phyloP scores from a whole-genome alignment of 2,329 filamentous ascomycete genomes.

The Penicillium thymicola region DNA sequence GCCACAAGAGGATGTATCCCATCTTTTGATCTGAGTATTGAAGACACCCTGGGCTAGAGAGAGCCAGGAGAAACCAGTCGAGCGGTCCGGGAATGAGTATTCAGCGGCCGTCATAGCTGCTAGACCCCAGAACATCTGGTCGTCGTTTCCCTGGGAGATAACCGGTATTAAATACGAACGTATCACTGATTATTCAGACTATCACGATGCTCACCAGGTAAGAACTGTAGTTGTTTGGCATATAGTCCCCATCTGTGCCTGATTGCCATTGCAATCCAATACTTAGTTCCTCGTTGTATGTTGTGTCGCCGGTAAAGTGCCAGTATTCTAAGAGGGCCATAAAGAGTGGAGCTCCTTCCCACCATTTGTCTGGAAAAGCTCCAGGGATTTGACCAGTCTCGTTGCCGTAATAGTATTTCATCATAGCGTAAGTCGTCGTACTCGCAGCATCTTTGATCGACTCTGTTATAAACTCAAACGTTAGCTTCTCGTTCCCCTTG shows the following conservation, averaged over 20 bases:
- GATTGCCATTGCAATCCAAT: constrained; percentile 15
- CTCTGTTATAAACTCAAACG: neutral
- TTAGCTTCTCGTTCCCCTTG: neutral
- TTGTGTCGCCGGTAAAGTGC: constrained; percentile 12
- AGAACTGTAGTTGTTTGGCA: constrained; percentile 13
- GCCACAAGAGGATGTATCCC: constrained; percentile 11
- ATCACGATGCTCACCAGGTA: constrained; percentile 7
- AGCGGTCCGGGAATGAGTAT: neutral
- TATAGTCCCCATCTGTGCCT: constrained; percentile 7
- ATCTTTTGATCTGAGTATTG: constrained; percentile 9
- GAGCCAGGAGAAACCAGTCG: constrained; percentile 7
- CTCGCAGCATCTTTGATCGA: constrained; percentile 13
- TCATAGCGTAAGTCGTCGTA: constrained; percentile 8
- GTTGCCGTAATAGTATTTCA: constrained; percentile 13
- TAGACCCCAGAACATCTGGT: constrained; percentile 16
- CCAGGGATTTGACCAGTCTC: constrained; percentile 14
- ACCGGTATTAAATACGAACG: neutral
- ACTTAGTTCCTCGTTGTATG: constrained; percentile 12
- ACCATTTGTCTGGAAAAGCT: constrained; percentile 15
- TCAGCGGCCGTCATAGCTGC: constrained; percentile 15
- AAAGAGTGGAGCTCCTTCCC: constrained; percentile 13
- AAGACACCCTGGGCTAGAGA: constrained; percentile 13
- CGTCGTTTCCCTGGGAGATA: constrained; percentile 12
- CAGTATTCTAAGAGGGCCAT: constrained; percentile 13
- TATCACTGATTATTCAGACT: neutral